Base-by-base conservation (phyloP, 2,329 filamentous ascomycete genomes). In the Aulographum hederae region DNA sequence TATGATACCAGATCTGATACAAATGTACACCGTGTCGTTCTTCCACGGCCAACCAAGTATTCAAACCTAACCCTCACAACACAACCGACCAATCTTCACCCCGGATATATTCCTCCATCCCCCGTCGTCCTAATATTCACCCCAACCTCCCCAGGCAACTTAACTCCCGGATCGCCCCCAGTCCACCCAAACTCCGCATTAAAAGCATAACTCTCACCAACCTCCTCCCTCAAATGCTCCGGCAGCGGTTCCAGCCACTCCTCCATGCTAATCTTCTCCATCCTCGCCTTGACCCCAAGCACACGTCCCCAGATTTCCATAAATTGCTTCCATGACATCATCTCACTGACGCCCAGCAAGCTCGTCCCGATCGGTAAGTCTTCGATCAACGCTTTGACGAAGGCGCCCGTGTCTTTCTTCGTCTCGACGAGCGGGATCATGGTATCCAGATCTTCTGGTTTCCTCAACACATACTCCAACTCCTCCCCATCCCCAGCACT, bases 331-430 rank as follows among this genome's bases (percentile, higher is more conserved):
- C 30, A 37, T 3, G 19, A 23, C 28, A 40, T 34, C 6, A 26
- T 18, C 18, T 34, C 36, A 12, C 32, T 36, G 11, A 30, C 37
- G 2, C 40, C 43, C 4, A 43, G 29, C 33, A 45, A 15, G 5
- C 33, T 36, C 3, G 30, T 37, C 3, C 37, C 33, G 13, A 42
- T 32, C 4, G 43, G 34, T 18, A 36, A 28, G 13, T 36, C 30
- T n/a, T 35, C 5, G 26, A 47, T 27, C 8, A 46, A 36, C 2
- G 42, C 41, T 21, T 44, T 41, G 13, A 48, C 46, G 18, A 53
- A 52, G 14, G 35, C 18, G 2, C 51, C 50, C 5, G 46, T 44
- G 30, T 52, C 48, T 16, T 33, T 37, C 3, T 32, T 32, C 11
- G 46, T 38, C 23, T 45, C 36, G 14, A 53, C 43, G 41, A 41